Evolutionary conservation across 768 basidiomycete genomes (phyloP), one percentile per base, ranked within the genome.

Genomic region (Fistulinella prunicolor): DNA sequence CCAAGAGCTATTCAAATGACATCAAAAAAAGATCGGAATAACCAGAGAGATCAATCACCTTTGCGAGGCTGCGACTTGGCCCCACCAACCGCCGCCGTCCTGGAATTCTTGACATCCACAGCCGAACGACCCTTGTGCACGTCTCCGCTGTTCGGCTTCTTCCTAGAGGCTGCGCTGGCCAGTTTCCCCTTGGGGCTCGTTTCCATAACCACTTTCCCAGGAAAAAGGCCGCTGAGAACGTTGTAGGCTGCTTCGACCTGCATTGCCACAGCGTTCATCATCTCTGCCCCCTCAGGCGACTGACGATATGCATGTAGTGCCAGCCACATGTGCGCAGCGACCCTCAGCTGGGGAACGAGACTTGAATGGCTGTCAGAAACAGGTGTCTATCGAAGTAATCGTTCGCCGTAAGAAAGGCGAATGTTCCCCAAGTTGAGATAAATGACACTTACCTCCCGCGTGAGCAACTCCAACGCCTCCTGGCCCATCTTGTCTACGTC

Each of bases 231-330:
- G 37, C 68, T 73, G 34, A 88, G 72, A 23, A 79, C 61, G 28
- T 53, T 63, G 53, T 76, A 81, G 0, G 81, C 85, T 13, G 76
- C 67, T 10, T 77, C 79, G 1, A 79, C 70, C 40, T 82, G 80
- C n/a, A 67, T 58, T 8, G 76, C 66, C 35, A 89, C 73, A 2
- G 74, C 57, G 0, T 64, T 47, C 46, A 68, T 72, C 59, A 80
- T 75, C 20, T 76, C 65, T 13, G 41, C 38, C 10, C 58, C 61
- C 1, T 66, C 50, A 46, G 78, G 72, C 9, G 63, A 68, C 6
- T 68, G 71, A 13, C 80, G 77, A 64, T 93, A 89, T 0, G 80
- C 76, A 57, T 88, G 83, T 17, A 94, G 68, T 0, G 84, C 81
- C 38, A 81, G 68, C 82, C 85, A 87, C 21, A 94, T 71, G 57